Conservation (phyloP, 192 early-diverging fungal species). For the Dimargaris cristalligena region DNA sequence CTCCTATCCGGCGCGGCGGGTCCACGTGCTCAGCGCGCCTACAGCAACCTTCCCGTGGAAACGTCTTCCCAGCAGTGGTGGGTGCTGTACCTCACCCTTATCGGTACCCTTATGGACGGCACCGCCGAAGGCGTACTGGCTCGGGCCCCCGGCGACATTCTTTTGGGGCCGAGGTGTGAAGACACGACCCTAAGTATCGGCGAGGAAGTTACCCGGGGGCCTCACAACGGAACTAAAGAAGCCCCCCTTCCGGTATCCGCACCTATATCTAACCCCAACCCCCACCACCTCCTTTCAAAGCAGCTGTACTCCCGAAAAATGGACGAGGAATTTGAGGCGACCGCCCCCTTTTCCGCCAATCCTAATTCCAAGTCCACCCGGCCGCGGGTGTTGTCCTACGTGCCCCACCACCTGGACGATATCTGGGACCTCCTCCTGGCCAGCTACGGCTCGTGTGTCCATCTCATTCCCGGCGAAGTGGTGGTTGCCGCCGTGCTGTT, state of each 20-base stretch:
- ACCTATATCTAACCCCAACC: background rate
- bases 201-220: too few species aligned
- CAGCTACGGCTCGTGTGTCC: background rate
- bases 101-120: background rate
- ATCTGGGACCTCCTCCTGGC: background rate
- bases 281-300: background rate
- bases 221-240: too few species aligned
- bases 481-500: background rate
- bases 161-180: background rate
- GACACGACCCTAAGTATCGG: background rate
- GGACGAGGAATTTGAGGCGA: background rate
- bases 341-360: background rate
- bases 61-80: conserved; percentile 1
- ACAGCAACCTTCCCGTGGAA: background rate
- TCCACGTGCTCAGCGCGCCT: background rate
- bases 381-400: background rate
- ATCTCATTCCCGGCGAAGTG: conserved; percentile 1
- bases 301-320: background rate
- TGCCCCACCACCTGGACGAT: conserved; percentile 2
- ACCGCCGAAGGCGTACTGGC: background rate
- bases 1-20: background rate
- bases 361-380: too few species aligned
- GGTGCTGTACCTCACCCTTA: conserved; percentile 8
- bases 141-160: background rate
- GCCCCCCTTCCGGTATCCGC: too few species aligned